These are phyloP conservation scores for Arthroderma uncinatum DNA, from an alignment of 2,329 filamentous ascomycete genomes.

Conservation along the genomic window DNA sequence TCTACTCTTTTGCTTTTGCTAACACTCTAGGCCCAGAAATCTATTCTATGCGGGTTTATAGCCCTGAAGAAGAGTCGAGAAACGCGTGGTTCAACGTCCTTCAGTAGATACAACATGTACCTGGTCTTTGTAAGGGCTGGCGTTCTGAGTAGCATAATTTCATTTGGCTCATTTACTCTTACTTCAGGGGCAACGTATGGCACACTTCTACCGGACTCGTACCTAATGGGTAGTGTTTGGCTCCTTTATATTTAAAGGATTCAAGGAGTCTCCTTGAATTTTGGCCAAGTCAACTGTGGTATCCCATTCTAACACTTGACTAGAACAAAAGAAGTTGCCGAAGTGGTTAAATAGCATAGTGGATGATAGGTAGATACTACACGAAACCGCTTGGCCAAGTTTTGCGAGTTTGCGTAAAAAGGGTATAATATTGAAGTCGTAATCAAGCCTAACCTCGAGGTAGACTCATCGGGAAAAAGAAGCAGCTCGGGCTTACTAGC, in stretches of 20 bases:
- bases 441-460: constrained; percentile 56
- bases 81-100: constrained; percentile 50
- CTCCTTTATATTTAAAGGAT: constrained; percentile 57
- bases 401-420: constrained; percentile 52
- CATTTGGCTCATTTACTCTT: constrained; percentile 15
- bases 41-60: no score
- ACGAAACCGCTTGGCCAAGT: constrained; percentile 79
- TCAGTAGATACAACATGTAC: constrained; percentile 52
- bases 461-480: constrained; percentile 53
- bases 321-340: constrained; percentile 71
- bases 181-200: constrained; percentile 17
- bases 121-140: constrained; percentile 47
- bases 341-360: constrained; percentile 81
- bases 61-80: no score
- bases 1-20: no score
- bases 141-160: constrained; percentile 39
- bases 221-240: constrained; percentile 45
- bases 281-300: constrained; percentile 73
- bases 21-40: no score
- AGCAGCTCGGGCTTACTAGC: constrained; percentile 51
- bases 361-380: constrained; percentile 85
- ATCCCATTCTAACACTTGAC: constrained; percentile 64
- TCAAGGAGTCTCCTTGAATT: constrained; percentile 61
- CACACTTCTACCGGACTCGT: constrained; percentile 59
- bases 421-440: constrained; percentile 53